A percentile compares a stretch with the other conserved stretches of the same genome.
phyloP scores from a whole-genome alignment of 1,284 basidiomycete species.

The Irpex sp. region DNA sequence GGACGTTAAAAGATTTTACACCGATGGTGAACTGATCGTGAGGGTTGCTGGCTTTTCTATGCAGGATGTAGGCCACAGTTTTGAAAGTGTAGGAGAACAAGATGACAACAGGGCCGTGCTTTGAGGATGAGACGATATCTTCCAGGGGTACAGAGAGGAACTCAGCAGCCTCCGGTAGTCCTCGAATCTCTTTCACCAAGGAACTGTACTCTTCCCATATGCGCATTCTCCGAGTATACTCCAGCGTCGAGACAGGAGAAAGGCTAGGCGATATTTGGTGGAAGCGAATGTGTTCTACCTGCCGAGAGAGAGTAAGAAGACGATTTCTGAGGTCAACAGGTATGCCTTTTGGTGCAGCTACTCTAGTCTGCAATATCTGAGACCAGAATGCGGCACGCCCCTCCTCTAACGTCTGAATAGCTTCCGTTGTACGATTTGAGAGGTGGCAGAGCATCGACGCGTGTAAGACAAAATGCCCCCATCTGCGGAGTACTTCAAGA shows the following conservation, averaged over 20 bases:
- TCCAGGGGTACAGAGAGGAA: not conserved
- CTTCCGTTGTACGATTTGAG: not conserved
- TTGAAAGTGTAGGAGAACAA: not conserved
- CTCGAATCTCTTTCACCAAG: constrained; percentile 3
- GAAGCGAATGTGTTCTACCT: not conserved
- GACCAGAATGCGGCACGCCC: constrained; percentile 11
- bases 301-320: not conserved
- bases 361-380: constrained; percentile 6
- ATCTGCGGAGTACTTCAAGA: not conserved
- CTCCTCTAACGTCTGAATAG: constrained; percentile 10
- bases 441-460: not conserved
- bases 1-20: not conserved
- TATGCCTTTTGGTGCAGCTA: constrained; percentile 1
- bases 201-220: constrained; percentile 1
- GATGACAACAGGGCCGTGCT: not conserved
- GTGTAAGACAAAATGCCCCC: not conserved
- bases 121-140: not conserved
- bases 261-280: not conserved
- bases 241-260: not conserved
- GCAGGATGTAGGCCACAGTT: not conserved
- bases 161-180: not conserved
- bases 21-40: too few relatives aligned
- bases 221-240: not conserved
- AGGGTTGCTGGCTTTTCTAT: not conserved
- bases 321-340: constrained; percentile 1